phyloP scores from a whole-genome alignment of 148 eudicot genomes.

The Bassia scoparia region DNA sequence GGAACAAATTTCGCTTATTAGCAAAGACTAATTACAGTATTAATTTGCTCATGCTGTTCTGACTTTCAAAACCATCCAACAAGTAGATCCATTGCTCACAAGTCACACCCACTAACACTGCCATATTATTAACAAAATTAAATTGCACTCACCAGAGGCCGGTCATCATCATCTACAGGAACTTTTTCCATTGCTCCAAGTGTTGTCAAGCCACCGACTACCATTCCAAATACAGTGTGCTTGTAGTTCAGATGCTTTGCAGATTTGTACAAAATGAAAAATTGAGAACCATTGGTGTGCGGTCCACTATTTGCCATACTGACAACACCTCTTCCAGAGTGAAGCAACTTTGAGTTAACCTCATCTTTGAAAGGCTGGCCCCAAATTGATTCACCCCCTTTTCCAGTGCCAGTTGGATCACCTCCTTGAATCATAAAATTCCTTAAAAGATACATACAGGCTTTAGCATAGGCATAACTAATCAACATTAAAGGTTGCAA shows the following conservation, averaged over 20 bases:
- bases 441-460: constrained; percentile 31
- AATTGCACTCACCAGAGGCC: constrained; percentile 70
- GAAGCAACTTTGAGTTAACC: constrained; percentile 83
- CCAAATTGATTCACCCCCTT: constrained; percentile 97
- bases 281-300: constrained; percentile 91
- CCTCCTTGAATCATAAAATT: constrained; percentile 99
- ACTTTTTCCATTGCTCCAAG: constrained; percentile 88
- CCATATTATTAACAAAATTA: not conserved
- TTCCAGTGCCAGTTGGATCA: constrained; percentile 99
- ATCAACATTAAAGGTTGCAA: not conserved
- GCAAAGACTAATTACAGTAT: not conserved
- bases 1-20: no score
- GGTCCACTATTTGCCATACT: constrained; percentile 99
- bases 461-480: constrained; percentile 14
- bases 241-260: constrained; percentile 88
- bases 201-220: constrained; percentile 88
- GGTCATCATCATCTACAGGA: constrained; percentile 87
- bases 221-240: constrained; percentile 94
- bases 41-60: no score
- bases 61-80: not conserved
- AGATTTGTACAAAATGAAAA: constrained; percentile 90
- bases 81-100: not conserved
- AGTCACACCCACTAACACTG: not conserved
- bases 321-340: constrained; percentile 94
- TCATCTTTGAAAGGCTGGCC: constrained; percentile 94